Base-by-base conservation (phyloP, 352 stramenopile species). In the Hyphochytrium catenoides region DNA sequence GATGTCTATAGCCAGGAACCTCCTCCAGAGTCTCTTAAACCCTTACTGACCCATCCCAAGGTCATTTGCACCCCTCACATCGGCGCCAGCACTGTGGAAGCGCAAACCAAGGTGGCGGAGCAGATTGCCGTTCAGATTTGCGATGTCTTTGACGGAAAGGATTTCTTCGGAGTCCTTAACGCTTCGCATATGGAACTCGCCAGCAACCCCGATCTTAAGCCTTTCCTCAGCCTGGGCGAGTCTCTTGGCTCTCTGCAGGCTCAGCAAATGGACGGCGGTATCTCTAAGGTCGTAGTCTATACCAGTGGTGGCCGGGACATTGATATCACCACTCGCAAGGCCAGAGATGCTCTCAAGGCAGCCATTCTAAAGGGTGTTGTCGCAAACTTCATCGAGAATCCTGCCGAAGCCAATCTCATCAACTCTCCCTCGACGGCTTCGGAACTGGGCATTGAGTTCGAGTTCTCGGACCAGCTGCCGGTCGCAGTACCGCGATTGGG, bases 61-160 rank as follows among this genome's bases (percentile, higher is more conserved):
- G 62, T 91, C 33, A 83, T 94, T 36, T 57, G 91, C 30, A 82
- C 90, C 29, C 86, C 86, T 1, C 86, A 96, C 48, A 83, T 96
- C 44, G 86, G 86, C 31, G 86, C 83, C 14, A 92, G 72, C 35
- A 96, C 86, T 7, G 78, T 88, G 47, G 86, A 96, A 53, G 83
- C 86, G 1, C 82, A 96, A 60, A 78, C 84, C 20, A 82, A 82
- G 50, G 78, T 82, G 40, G 67, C 67, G 8, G 62, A 65, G 30
- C 51, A 65, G 42, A 57, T 81, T 42, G 58, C 67, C 12, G 67
- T 77, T 29, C 77, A 81, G 35, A 51, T 81, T 16, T 60, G 58
- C n/a, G 64, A 74, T 41, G 63, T 64, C 6, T 41, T 81, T 9
- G 59, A 58, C 1, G 32, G 62, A 34, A 62, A 64, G 20, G 68